These are phyloP conservation scores for Galerina marginata DNA, from an alignment of 768 basidiomycete genomes.

Conservation along the genomic window DNA sequence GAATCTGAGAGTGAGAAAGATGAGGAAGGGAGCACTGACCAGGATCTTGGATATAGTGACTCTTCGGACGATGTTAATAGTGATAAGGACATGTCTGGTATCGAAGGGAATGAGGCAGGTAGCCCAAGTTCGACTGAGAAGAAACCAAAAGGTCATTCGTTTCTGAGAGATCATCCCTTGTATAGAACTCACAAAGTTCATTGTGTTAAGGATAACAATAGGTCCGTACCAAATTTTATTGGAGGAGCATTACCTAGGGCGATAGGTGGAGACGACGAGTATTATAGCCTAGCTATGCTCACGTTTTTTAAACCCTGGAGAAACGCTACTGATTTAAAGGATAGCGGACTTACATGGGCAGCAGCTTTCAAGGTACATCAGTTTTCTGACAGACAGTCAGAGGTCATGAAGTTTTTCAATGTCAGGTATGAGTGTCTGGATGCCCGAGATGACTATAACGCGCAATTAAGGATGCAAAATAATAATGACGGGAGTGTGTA, in stretches of 20 bases:
- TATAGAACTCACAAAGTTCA: slow-evolving; percentile 24
- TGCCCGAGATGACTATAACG: slow-evolving; percentile 37
- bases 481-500: background rate
- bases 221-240: slow-evolving; percentile 32
- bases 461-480: slow-evolving; percentile 9
- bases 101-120: too few relatives aligned
- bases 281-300: slow-evolving; percentile 37
- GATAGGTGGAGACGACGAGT: slow-evolving; percentile 29
- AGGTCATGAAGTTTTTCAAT: slow-evolving; percentile 35
- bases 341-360: slow-evolving; percentile 24
- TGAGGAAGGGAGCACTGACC: too few relatives aligned
- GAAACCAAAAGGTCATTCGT: background rate
- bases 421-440: slow-evolving; percentile 41
- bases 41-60: too few relatives aligned
- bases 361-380: slow-evolving; percentile 22
- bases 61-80: background rate
- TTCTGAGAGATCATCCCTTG: slow-evolving; percentile 26
- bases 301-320: slow-evolving; percentile 37
- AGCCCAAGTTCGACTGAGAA: too few relatives aligned
- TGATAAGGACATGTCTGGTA: too few relatives aligned
- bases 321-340: slow-evolving; percentile 24
- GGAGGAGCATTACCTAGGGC: slow-evolving; percentile 27
- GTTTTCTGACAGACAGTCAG: slow-evolving; percentile 18
- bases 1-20: too few relatives aligned
- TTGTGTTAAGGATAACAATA: slow-evolving; percentile 8